These are phyloP conservation scores for Colletotrichum horii DNA, from an alignment of 2,329 filamentous ascomycete genomes.

Conservation along the genomic window DNA sequence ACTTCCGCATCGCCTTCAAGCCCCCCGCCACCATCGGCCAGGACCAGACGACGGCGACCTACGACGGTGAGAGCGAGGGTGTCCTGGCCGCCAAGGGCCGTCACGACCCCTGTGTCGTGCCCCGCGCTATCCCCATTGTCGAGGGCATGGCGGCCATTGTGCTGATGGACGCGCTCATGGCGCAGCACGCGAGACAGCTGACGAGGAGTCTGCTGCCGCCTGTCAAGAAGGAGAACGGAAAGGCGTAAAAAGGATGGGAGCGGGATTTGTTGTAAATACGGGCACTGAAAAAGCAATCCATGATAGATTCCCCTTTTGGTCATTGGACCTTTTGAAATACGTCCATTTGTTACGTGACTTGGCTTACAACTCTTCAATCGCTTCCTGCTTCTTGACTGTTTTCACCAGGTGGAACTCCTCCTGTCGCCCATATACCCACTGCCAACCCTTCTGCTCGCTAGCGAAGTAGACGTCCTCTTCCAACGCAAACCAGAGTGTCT, in stretches of 20 bases:
- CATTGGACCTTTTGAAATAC: not conserved
- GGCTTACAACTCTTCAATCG: constrained; percentile 4
- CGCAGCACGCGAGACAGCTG: constrained; percentile 69
- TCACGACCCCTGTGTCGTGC: constrained; percentile 93
- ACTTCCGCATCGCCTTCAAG: constrained; percentile 96
- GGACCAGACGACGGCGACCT: constrained; percentile 83
- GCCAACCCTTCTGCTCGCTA: constrained; percentile 40
- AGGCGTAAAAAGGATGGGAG: not conserved
- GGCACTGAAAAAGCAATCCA: constrained; percentile 10
- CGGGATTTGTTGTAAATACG: constrained; percentile 10
- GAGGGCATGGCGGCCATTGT: constrained; percentile 91
- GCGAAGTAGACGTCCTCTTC: constrained; percentile 57
- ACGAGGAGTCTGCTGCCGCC: constrained; percentile 20
- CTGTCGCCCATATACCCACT: constrained; percentile 55
- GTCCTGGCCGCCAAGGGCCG: constrained; percentile 88
- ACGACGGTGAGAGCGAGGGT: constrained; percentile 73
- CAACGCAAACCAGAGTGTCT: constrained; percentile 49
- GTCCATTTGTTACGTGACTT: not conserved
- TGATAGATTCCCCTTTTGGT: constrained; percentile 7
- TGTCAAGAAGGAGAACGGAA: constrained; percentile 11
- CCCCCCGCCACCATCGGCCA: constrained; percentile 91
- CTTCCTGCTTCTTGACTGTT: not conserved
- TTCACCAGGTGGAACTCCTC: constrained; percentile 46
- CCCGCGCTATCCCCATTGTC: constrained; percentile 84
- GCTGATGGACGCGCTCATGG: constrained; percentile 85